Evolutionary conservation across 345 rosid genomes (phyloP), one percentile per base, ranked within the genome.

Genomic region (Sonneratia alba): DNA sequence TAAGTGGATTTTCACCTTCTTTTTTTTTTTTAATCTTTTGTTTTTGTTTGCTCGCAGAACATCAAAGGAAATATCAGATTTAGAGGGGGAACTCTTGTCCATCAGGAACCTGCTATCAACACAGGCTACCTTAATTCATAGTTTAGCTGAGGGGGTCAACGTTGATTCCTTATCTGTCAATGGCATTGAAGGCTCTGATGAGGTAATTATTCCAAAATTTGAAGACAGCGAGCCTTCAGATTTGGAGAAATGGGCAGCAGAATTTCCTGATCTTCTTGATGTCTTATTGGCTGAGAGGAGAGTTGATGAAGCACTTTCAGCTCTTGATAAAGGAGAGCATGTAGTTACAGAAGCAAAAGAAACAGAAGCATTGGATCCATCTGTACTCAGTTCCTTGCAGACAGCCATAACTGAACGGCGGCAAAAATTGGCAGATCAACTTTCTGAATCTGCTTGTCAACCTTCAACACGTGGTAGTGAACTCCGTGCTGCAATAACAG

Each of bases 1-100:
- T 45, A 22, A 55, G 43, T 45, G 11, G 18, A 48, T 53, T 47
- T 71, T 32, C 32, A 19, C 16, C 6, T 66, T 75, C 34, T 65
- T 13, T 4, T 15, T 27, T 27, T 27, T 27, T 27, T 27, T 27
- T 27, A 27, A 27, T 27, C 70, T 38, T 56, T 32, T 73, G 32
- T 27, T 27, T 27, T 27, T 27, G 32, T 27, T 53, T 32, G 22
- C 37, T 72, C 72, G 80, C 86, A 96, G 99, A 38, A 96, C 99
- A 19, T 96, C 99, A 0, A 96, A 88, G 78, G 99, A 96, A 87
- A 96, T 96, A 85, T 96, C 98, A 0, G 99, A 96, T 79, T 85
- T 96, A 72, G 99, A 96, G 76, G 99, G 98, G 77, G 99, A 96
- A 81, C 89, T 96, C 66, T 87, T 89, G 42, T 87, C 99, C 72